Conservation (phyloP, 2,329 filamentous ascomycete genomes). For the Trichoderma arundinaceum region DNA sequence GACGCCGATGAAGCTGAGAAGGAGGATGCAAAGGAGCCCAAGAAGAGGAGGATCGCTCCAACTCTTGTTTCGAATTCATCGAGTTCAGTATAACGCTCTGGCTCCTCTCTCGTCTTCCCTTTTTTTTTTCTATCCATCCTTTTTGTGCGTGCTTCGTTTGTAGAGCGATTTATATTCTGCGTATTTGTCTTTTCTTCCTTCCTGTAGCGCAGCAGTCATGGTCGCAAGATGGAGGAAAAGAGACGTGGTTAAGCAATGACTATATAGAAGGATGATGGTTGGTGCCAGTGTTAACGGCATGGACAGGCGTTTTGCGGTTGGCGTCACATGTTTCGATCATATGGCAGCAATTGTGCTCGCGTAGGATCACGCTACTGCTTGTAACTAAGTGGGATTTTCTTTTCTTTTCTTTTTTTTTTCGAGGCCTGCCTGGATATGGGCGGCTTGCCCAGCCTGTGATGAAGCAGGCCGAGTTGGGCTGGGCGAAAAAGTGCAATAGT, state of each 20-base stretch:
- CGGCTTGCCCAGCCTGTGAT: not conserved
- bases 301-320: conserved; percentile 41
- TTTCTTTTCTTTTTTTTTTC: not conserved
- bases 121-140: too few species aligned
- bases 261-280: conserved; percentile 30
- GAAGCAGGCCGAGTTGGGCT: not conserved
- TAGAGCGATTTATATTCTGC: conserved; percentile 7
- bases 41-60: conserved; percentile 73
- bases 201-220: not conserved
- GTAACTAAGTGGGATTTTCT: not conserved
- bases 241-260: conserved; percentile 6
- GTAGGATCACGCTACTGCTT: not conserved
- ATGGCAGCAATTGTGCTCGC: not conserved
- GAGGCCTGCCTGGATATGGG: not conserved
- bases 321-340: conserved; percentile 6
- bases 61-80: conserved; percentile 54
- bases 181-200: not conserved
- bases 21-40: conserved; percentile 61
- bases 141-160: not conserved
- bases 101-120: not conserved
- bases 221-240: not conserved
- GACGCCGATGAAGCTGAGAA: conserved; percentile 62
- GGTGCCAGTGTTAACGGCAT: conserved; percentile 39
- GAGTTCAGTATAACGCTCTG: not conserved
- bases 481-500: conserved; percentile 4